Evolutionary conservation across 2,329 filamentous ascomycete species (phyloP).

Genomic region (Aspergillus alliaceus): DNA sequence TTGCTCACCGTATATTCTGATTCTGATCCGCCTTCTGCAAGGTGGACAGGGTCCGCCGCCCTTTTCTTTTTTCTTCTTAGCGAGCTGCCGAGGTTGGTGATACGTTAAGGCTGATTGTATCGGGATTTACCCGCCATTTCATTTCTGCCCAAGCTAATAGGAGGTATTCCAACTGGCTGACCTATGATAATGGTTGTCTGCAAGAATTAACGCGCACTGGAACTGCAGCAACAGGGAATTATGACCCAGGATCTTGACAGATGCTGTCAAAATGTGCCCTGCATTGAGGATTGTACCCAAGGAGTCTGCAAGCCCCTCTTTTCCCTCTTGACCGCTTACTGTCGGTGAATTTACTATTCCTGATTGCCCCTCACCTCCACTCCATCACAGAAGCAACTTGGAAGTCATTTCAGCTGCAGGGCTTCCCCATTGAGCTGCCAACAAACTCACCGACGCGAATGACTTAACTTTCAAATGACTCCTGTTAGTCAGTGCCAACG

Average conservation of each 20-base stretch:
- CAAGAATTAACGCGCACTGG: too few relatives aligned
- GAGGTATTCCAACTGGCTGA: neutral
- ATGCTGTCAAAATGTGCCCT: slow-evolving; percentile 14
- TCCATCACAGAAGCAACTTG: neutral
- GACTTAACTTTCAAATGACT: neutral
- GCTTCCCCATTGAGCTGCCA: slow-evolving; percentile 1
- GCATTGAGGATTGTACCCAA: slow-evolving; percentile 3
- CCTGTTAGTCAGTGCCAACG: neutral
- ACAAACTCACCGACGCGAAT: slow-evolving; percentile 6
- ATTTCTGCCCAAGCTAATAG: slow-evolving; percentile 26
- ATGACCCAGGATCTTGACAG: slow-evolving; percentile 14
- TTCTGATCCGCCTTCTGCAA: slow-evolving; percentile 15
- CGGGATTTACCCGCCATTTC: slow-evolving; percentile 11
- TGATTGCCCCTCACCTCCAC: slow-evolving; percentile 12
- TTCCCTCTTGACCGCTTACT: slow-evolving; percentile 13
- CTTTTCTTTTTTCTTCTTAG: neutral
- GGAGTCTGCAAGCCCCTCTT: slow-evolving; percentile 10
- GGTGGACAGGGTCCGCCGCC: slow-evolving; percentile 15
- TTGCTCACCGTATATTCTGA: slow-evolving; percentile 23
- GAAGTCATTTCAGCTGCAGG: slow-evolving; percentile 5
- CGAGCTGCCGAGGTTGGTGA: too few relatives aligned
- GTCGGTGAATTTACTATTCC: slow-evolving; percentile 9
- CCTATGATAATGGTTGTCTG: slow-evolving; percentile 10
- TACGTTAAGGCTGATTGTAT: slow-evolving; percentile 14
- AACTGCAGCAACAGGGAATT: slow-evolving; percentile 14